Evolutionary conservation across 306 rosid genomes (phyloP), one percentile per base, ranked within the genome.

Genomic region (Lathyrus aphaca): DNA sequence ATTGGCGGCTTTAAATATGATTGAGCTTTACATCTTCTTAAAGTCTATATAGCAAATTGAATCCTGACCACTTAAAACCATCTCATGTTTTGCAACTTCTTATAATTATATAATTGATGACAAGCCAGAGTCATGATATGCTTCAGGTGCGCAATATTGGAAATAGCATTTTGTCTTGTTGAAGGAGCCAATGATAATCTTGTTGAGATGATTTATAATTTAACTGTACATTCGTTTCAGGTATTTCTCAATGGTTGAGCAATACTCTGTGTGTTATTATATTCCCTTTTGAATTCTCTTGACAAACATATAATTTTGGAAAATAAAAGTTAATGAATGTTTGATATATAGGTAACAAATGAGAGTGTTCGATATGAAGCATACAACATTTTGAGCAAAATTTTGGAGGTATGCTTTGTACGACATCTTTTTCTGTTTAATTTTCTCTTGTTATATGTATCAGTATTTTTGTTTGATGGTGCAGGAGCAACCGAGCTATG

Each of bases 161-260:
- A 90, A 78, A 81, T 90, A 60, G 90, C 91, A 54, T 85, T 90
- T 12, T 83, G 90, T 84, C 80, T 90, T 74, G 83, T 88, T 64
- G 86, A 75, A 62, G 96, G 97, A 64, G 98, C 94, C 58, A 70
- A 82, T 38, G 88, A 82, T 68, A 84, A 87, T 83, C 82, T 94
- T 72, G 60, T 88, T 81, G 88, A 86, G 82, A 75, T 80, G 17
- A 85, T 94, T 58, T 94, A 81, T 84, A 77, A 66, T 55, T 80
- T 88, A 71, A 72, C 84, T 39, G 74, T 53, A 55, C 55, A 78
- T 23, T 81, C 89, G 6, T 85, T 90, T 80, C 75, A 83, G 98
- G 98, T 93, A 86, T 66, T 53, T 72, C 74, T 69, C 68, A 42
- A 17, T 27, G 39, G 23, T 72, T 56, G 55, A 49, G 44, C 66